Evolutionary conservation across 2,329 filamentous ascomycete genomes (phyloP).

Genomic region (Alternaria incomplexa): DNA sequence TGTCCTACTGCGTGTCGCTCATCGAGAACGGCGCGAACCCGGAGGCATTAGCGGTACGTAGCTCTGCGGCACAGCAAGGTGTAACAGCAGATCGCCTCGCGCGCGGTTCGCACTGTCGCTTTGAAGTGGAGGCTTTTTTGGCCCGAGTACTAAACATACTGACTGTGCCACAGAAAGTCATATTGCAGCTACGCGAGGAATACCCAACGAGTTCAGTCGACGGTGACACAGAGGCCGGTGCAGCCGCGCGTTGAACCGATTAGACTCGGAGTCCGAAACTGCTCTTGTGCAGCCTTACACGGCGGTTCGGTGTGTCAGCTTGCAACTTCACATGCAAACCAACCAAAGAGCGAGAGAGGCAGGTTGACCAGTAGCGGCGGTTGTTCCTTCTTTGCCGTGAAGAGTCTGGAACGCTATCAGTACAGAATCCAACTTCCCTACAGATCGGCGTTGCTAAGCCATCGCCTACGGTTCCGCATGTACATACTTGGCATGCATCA

Average conservation of each 20-base stretch:
- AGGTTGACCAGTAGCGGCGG: background rate
- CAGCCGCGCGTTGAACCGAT: conserved; percentile 28
- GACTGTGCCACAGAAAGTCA: conserved; percentile 50
- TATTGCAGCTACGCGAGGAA: conserved; percentile 53
- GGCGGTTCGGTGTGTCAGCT: conserved; percentile 5
- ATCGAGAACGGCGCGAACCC: conserved; percentile 98
- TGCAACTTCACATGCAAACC: background rate
- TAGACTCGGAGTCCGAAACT: conserved; percentile 10
- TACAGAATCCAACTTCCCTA: background rate
- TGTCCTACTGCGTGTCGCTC: conserved; percentile 94
- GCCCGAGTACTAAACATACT: conserved; percentile 10
- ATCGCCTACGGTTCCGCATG: conserved; percentile 1
- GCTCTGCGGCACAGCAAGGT: conserved; percentile 11
- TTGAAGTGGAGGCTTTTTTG: background rate
- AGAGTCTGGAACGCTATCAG: conserved; percentile 1
- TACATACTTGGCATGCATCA: conserved; percentile 9
- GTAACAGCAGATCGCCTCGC: conserved; percentile 12
- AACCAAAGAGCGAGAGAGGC: background rate
- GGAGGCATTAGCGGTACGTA: conserved; percentile 85
- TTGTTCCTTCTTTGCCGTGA: background rate
- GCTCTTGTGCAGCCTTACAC: conserved; percentile 12
- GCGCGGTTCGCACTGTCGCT: conserved; percentile 12
- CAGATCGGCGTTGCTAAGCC: conserved; percentile 1
- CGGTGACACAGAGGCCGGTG: conserved; percentile 30
- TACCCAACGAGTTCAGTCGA: conserved; percentile 43